Evolutionary conservation across 2,329 filamentous ascomycete species (phyloP), one percentile per base, ranked within the genome.

Genomic region (Aspergillus proliferans): DNA sequence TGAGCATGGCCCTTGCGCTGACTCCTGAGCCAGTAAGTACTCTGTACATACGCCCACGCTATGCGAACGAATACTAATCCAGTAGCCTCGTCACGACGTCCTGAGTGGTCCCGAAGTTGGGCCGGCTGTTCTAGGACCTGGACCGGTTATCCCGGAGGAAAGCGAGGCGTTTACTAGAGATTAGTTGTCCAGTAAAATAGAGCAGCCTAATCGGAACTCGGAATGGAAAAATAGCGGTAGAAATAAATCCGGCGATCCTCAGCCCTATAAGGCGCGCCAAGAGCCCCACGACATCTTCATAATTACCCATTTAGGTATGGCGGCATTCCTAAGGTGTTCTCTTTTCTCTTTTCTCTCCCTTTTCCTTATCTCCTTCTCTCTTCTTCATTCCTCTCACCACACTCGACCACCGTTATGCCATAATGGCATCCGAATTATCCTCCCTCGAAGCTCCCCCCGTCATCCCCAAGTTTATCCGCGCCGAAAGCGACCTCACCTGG

Each of bases 401-500:
- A 30, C 26, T 5, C 4, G 5, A 10, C 10, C 1, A 30, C 9
- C 22, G 12, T 15, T 26, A 40, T 47, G 21, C 36, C 21, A 22
- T 14, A n/a, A 18, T 39, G 42, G 3, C 36, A 36, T 14, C 18
- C 39, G 21, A 41, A 41, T 14, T 24, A 22, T 43, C 38, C 4
- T 21, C 26, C 24, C 39, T 48, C 22, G 38, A 48, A 38, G 46
- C 34, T 36, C 45, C 30, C 10, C 42, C 46, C 15, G 48, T 44
- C 41, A 36, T 53, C 56, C 22, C 51, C 50, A 26, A 58, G 61
- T 33, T 61, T 42, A 40, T 52, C 44, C 54, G 55, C 4, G 52
- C 58, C 47, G 51, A 52, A 19, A 61, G 53, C 30, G 55, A 58
- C 22, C 52, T 60, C 14, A 58, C 56, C 22, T 54, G 48, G 49